phyloP scores from a whole-genome alignment of 768 basidiomycete genomes.

The Vararia minispora region DNA sequence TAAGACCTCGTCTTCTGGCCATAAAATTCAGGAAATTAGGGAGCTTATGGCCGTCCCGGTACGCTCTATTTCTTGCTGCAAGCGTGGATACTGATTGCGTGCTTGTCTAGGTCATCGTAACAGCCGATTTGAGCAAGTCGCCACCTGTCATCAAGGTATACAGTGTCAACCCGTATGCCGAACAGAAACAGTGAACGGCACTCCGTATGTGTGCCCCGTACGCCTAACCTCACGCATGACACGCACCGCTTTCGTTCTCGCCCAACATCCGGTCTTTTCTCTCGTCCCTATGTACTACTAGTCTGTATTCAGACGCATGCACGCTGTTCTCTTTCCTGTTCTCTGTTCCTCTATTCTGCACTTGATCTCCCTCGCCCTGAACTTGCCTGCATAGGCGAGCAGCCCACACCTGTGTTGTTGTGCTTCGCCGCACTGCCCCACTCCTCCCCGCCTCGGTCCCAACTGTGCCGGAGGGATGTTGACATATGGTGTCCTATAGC shows the following conservation, averaged over 20 bases:
- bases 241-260: background rate
- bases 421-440: too few relatives aligned
- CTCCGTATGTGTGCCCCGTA: too few relatives aligned
- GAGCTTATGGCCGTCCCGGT: constrained; percentile 93
- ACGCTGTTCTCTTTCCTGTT: background rate
- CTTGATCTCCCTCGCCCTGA: constrained; percentile 6
- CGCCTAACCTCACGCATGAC: constrained; percentile 5
- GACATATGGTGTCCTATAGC: too few relatives aligned
- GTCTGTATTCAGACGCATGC: background rate
- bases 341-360: background rate
- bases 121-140: constrained; percentile 90
- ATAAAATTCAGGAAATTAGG: constrained; percentile 90
- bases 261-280: background rate
- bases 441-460: too few relatives aligned
- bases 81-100: constrained; percentile 6
- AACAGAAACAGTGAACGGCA: constrained; percentile 30
- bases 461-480: too few relatives aligned
- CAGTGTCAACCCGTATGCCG: constrained; percentile 86
- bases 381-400: too few relatives aligned
- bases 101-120: constrained; percentile 70
- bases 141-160: constrained; percentile 97
- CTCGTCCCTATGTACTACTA: background rate
- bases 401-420: too few relatives aligned
- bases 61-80: constrained; percentile 21
- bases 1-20: constrained; percentile 60